Evolutionary conservation across 306 rosid species (phyloP), one percentile per base, ranked within the genome.

Genomic region (Notholithocarpus densiflorus): DNA sequence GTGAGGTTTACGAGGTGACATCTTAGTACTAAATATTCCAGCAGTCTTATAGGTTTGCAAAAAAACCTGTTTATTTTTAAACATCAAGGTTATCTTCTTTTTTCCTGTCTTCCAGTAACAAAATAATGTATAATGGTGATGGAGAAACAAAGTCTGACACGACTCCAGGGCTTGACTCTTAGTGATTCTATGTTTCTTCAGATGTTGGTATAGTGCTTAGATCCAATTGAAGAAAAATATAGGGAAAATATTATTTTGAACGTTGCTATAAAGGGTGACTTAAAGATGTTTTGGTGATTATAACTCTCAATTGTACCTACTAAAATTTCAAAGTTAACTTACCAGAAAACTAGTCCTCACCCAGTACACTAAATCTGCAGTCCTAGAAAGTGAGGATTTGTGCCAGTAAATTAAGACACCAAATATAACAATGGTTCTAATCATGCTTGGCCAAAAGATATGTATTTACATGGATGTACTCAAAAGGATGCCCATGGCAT

Each of bases 111-210:
- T 75, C 27, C 68, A 34, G 14, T 57, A 10, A 54, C 34, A 9
- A 10, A 26, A 17, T 48, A 48, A 48, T 48, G 53, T 12, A 48
- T 48, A 3, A 12, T 5, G 79, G 29, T 54, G 40, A 76, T 24
- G 15, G 68, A 82, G 62, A 56, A 73, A 62, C 87, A 74, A 68
- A 59, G 75, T 70, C 85, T 71, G 80, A 81, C 85, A 73, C 56
- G 69, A 59, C 56, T 68, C 55, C 65, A 27, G 20, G 77, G 66
- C 62, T 77, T 65, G 81, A 62, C 62, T 72, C 73, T 15, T 7
- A 37, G 40, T 75, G 68, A 51, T 77, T 61, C 56, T 51, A 45
- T 48, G 19, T 68, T n/a, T 48, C 21, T 81, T 68, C 43, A 75
- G 76, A 74, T 68, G 76, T 64, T 29, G 23, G 62, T 75, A 73